Evolutionary conservation across 495 filamentous ascomycete genomes (phyloP).

Genomic region (Filosporella fistucella): DNA sequence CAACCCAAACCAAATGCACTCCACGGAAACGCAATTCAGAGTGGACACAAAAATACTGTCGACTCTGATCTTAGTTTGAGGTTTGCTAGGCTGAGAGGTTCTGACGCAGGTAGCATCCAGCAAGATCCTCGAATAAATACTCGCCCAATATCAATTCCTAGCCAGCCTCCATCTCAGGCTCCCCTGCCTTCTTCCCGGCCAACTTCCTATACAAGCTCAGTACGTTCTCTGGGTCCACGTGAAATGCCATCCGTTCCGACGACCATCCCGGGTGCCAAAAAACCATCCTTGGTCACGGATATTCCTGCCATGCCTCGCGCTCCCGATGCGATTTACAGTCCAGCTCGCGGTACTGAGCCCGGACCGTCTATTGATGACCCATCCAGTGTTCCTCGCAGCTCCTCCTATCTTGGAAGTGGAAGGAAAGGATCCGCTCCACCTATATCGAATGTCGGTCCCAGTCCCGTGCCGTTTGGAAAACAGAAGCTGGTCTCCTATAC

Average conservation of each 20-base stretch:
- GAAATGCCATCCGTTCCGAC: conserved; percentile 51
- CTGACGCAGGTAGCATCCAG: conserved; percentile 11
- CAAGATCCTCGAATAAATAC: conserved; percentile 37
- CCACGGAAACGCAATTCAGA: conserved; percentile 45
- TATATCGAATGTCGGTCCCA: conserved; percentile 24
- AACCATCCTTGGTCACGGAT: conserved; percentile 45
- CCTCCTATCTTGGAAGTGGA: conserved; percentile 39
- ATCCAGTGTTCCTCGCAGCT: conserved; percentile 41
- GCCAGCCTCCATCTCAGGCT: not conserved
- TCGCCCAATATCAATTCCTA: conserved; percentile 26
- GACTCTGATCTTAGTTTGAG: conserved; percentile 46
- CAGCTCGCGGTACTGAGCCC: conserved; percentile 37
- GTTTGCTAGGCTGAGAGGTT: conserved; percentile 52
- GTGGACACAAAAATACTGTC: conserved; percentile 6
- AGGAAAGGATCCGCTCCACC: conserved; percentile 40
- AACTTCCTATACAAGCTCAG: conserved; percentile 1
- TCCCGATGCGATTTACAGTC: conserved; percentile 84
- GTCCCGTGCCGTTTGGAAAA: conserved; percentile 10
- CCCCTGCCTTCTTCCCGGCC: not conserved
- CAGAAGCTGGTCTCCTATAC: conserved; percentile 28
- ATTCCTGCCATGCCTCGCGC: conserved; percentile 60
- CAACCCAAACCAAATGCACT: conserved; percentile 61
- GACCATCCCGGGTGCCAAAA: not conserved
- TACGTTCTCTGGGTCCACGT: conserved; percentile 48
- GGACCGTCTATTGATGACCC: conserved; percentile 50